Evolutionary conservation across 352 stramenopile species (phyloP), one percentile per base, ranked within the genome.

Genomic region (Pythium insidiosum): DNA sequence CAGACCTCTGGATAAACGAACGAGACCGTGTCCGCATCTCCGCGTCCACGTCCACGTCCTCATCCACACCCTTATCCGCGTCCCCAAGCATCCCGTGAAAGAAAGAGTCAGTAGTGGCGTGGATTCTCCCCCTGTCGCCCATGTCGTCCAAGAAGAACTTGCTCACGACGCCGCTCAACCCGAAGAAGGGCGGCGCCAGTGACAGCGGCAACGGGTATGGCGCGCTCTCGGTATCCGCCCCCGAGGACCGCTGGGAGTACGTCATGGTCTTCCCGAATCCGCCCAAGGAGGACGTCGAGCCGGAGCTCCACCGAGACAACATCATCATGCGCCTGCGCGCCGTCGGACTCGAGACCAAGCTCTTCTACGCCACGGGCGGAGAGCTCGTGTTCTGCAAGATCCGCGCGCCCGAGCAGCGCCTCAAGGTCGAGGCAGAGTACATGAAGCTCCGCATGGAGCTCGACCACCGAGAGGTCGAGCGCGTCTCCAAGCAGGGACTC

Each of bases 161-260:
- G n/a, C n/a, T n/a, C n/a, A n/a, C n/a, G n/a, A n/a, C n/a, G n/a
- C n/a, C n/a, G n/a, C n/a, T n/a, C n/a, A 58, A 51, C 47, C 23
- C 4, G 11, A 21, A 47, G 19, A 23, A 39, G 19, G 34, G 38
- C 12, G 46, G 49, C 36, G 33, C 29, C 23, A 22, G 44, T 2
- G 28, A 35, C 6, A 16, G 21, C 38, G 50, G 50, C 26, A 44
- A 43, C 22, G 44, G 90, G 61, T 97, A 97, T 63, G 76, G 84
- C 51, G 58, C 92, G 25, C 58, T 96, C 21, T 87, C 94, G 55
- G 70, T 80, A 6, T 86, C 72, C 33, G 78, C 76, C 36, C 87
- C 94, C 12, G 73, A 97, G 56, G 75, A 84, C 37, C 73, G 72
- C 41, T 93, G 80, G 77, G 80, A 90, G 64, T 93, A 89, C 49